phyloP scores from a whole-genome alignment of 176 grass and related monocot species.

The Panicum miliaceum region DNA sequence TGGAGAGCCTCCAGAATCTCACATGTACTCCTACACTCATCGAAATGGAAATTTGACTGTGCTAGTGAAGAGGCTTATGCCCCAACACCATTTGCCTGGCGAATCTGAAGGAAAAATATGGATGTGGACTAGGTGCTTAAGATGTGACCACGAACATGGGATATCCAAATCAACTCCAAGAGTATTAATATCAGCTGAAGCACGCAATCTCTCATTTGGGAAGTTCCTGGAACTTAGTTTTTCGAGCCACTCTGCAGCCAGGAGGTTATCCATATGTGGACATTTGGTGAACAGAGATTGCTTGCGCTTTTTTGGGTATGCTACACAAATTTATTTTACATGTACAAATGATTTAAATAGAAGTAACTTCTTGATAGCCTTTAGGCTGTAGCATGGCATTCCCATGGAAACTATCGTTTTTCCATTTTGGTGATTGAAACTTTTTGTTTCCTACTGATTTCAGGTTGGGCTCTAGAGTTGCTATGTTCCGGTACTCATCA shows the following conservation, averaged over 20 bases:
- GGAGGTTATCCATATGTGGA: constrained; percentile 90
- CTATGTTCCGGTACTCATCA: constrained; percentile 87
- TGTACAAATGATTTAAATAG: constrained; percentile 21
- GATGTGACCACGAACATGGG: constrained; percentile 74
- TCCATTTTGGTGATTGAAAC: constrained; percentile 19
- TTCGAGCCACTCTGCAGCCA: constrained; percentile 85
- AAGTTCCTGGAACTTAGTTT: constrained; percentile 99
- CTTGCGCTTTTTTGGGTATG: constrained; percentile 98
- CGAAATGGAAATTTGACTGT: constrained; percentile 91
- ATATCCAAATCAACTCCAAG: constrained; percentile 69
- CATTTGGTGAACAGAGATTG: constrained; percentile 95
- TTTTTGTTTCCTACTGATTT: constrained; percentile 32
- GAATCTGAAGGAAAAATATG: constrained; percentile 92
- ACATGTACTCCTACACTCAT: constrained; percentile 84
- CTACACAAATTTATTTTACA: constrained; percentile 5
- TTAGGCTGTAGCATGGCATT: constrained; percentile 20
- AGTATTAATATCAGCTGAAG: constrained; percentile 83
- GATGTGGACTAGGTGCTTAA: constrained; percentile 98
- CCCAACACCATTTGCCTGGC: constrained; percentile 60
- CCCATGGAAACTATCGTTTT: constrained; percentile 8
- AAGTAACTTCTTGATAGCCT: background rate
- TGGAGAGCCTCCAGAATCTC: constrained; percentile 73
- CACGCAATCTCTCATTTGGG: constrained; percentile 88
- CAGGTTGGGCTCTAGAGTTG: constrained; percentile 95
- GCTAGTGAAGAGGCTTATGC: constrained; percentile 56